Conservation (phyloP, 2,329 filamentous ascomycete genomes). For the Saccharata proteae region DNA sequence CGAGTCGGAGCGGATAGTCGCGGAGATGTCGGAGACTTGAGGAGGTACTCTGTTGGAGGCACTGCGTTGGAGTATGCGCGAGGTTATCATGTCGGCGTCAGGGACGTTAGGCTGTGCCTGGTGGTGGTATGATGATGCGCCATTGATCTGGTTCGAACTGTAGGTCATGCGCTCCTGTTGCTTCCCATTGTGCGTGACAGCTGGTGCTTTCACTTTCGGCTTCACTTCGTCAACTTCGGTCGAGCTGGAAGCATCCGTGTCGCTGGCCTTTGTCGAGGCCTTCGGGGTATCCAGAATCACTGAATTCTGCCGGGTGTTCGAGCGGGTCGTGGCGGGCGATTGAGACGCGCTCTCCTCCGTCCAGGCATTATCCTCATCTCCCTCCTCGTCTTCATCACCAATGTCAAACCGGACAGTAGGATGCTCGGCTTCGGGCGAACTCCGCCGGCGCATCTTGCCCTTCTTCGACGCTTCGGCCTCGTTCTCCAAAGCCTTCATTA, state of each 20-base stretch:
- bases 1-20: constrained; percentile 33
- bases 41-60: constrained; percentile 50
- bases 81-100: constrained; percentile 56
- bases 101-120: constrained; percentile 19
- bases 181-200: background rate
- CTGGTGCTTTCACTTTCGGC: constrained; percentile 6
- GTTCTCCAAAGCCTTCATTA: constrained; percentile 21
- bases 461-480: constrained; percentile 18
- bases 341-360: constrained; percentile 31
- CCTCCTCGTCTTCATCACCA: constrained; percentile 19
- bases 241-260: constrained; percentile 11
- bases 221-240: constrained; percentile 9
- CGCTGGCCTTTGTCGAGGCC: constrained; percentile 8
- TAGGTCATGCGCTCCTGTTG: background rate
- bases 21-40: constrained; percentile 51
- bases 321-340: constrained; percentile 28
- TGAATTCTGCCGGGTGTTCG: constrained; percentile 29
- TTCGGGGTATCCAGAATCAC: constrained; percentile 23
- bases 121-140: constrained; percentile 20
- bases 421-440: constrained; percentile 22
- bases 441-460: constrained; percentile 18
- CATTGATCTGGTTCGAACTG: constrained; percentile 15
- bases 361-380: constrained; percentile 24
- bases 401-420: constrained; percentile 30
- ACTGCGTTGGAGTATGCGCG: constrained; percentile 52